phyloP scores from a whole-genome alignment of 805 yeast genomes.

The Clavispora vitiphila region DNA sequence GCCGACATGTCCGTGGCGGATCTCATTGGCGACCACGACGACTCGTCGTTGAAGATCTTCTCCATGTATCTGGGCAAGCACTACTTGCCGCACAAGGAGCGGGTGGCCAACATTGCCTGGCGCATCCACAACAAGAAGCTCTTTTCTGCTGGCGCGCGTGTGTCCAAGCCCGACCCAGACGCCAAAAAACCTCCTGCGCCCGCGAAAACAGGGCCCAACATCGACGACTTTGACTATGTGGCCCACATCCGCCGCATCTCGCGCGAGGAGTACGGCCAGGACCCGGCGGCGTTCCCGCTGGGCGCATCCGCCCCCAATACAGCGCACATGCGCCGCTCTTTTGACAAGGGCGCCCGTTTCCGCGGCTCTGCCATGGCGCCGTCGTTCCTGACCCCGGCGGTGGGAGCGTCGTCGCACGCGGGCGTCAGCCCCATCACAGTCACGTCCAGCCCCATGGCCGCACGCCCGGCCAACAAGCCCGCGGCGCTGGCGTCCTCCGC shows the following conservation, averaged over 20 bases:
- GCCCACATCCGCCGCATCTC: constrained; percentile 40
- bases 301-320: not conserved
- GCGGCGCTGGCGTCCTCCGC: not conserved
- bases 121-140: constrained; percentile 37
- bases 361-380: not conserved
- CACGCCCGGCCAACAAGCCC: not conserved
- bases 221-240: constrained; percentile 42
- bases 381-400: constrained; percentile 1
- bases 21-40: constrained; percentile 29
- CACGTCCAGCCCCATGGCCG: not conserved
- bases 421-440: not conserved
- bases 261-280: constrained; percentile 29
- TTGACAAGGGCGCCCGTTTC: not conserved
- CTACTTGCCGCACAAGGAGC: constrained; percentile 38
- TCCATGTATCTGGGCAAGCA: constrained; percentile 39
- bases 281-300: not conserved
- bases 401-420: not conserved
- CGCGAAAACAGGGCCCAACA: constrained; percentile 20
- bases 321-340: not conserved
- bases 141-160: constrained; percentile 7
- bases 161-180: not conserved
- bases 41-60: constrained; percentile 32
- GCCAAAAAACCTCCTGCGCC: not conserved
- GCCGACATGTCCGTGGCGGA: constrained; percentile 9
- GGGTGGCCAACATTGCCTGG: constrained; percentile 43